phyloP scores from a whole-genome alignment of 2,329 filamentous ascomycete genomes.

The Tricladium varicosporioides region DNA sequence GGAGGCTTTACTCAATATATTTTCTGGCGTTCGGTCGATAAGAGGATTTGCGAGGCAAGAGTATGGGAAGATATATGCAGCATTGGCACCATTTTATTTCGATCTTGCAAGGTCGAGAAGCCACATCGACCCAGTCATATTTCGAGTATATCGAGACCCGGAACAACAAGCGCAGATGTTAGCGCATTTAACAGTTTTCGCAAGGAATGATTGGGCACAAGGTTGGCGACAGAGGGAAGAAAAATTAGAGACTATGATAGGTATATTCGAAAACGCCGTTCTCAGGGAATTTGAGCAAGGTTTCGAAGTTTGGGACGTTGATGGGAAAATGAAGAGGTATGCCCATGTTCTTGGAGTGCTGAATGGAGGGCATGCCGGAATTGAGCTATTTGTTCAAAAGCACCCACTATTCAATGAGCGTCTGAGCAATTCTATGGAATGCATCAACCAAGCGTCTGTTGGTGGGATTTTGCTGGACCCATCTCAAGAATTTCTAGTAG shows the following conservation, averaged over 20 bases:
- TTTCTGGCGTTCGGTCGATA: conserved; percentile 72
- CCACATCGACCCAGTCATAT: conserved; percentile 79
- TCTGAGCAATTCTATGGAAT: conserved; percentile 75
- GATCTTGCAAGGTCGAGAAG: conserved; percentile 72
- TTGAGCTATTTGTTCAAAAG: conserved; percentile 86
- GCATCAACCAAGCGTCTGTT: conserved; percentile 64
- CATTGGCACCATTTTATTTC: conserved; percentile 82
- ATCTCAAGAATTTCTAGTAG: conserved; percentile 77
- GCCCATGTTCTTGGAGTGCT: conserved; percentile 80
- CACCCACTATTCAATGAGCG: conserved; percentile 79
- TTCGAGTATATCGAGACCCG: conserved; percentile 82
- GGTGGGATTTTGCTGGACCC: conserved; percentile 76
- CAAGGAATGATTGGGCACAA: conserved; percentile 74
- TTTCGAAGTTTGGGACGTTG: conserved; percentile 83
- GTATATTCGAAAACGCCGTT: conserved; percentile 87
- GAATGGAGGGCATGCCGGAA: conserved; percentile 74
- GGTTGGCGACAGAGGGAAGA: conserved; percentile 71
- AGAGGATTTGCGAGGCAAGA: conserved; percentile 84
- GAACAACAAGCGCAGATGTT: conserved; percentile 90
- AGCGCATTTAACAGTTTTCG: conserved; percentile 74
- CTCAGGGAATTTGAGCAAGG: conserved; percentile 90
- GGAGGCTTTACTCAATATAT: conserved; percentile 63
- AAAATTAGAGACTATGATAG: conserved; percentile 70
- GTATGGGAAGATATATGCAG: conserved; percentile 87
- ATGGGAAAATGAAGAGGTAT: conserved; percentile 85